A percentile compares a stretch with the other conserved stretches of the same genome.
Evolutionary conservation across 306 rosid genomes (phyloP).

Genomic region (Dryas octopetala): DNA sequence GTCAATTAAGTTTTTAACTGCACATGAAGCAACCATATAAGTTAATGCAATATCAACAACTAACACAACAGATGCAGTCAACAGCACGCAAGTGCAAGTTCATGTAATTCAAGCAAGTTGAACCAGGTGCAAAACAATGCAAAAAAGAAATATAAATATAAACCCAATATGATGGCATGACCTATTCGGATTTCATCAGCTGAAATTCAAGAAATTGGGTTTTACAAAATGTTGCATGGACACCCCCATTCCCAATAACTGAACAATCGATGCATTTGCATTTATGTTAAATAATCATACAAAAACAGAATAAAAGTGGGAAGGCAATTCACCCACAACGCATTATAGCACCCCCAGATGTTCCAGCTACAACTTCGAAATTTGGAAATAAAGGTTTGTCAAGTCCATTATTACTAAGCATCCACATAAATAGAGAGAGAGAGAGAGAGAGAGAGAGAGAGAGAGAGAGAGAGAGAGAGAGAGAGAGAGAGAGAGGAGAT

Average conservation of each 20-base stretch:
- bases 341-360: conserved; percentile 27
- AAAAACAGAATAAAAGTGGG: not conserved
- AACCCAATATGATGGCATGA: not conserved
- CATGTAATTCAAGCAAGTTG: too few relatives aligned
- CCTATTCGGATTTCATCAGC: not conserved
- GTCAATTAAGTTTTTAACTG: conserved; percentile 47
- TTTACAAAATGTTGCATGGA: conserved; percentile 9
- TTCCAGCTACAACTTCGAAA: conserved; percentile 7
- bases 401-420: not conserved
- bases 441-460: not conserved
- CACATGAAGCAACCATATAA: conserved; percentile 34
- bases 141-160: not conserved
- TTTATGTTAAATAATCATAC: not conserved
- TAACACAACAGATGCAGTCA: not conserved
- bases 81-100: too few relatives aligned
- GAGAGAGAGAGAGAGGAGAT: conserved; percentile 19
- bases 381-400: not conserved
- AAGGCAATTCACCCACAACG: conserved; percentile 27
- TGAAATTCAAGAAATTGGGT: not conserved
- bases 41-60: conserved; percentile 21
- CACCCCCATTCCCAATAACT: not conserved
- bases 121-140: not conserved
- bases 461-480: not conserved
- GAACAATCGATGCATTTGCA: not conserved
- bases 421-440: not conserved